These are phyloP conservation scores for Margaritispora aquatica DNA, from an alignment of 495 filamentous ascomycete genomes.

Conservation along the genomic window DNA sequence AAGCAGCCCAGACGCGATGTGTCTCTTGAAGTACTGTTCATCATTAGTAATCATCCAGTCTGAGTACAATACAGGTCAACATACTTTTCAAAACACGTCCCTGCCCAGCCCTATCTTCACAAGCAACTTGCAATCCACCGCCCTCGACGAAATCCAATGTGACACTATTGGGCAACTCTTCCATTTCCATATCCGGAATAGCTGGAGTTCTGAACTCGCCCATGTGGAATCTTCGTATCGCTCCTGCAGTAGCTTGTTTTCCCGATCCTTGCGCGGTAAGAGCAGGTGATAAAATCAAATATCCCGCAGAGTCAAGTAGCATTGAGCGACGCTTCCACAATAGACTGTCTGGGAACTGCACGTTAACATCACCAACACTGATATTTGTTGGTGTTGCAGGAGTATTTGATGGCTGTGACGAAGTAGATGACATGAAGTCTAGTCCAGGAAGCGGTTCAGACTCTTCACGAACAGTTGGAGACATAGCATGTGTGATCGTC, in stretches of 20 bases:
- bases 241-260: conserved; percentile 36
- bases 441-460: conserved; percentile 33
- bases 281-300: conserved; percentile 48
- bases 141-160: conserved; percentile 78
- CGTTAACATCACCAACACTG: conserved; percentile 80
- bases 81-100: conserved; percentile 59
- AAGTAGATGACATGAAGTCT: conserved; percentile 19
- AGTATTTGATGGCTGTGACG: conserved; percentile 26
- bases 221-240: conserved; percentile 68
- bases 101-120: conserved; percentile 72
- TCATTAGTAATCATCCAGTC: conserved; percentile 14
- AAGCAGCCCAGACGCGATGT: conserved; percentile 35
- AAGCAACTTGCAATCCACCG: conserved; percentile 79
- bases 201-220: conserved; percentile 72
- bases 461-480: conserved; percentile 59
- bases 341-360: conserved; percentile 88
- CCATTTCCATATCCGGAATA: conserved; percentile 77
- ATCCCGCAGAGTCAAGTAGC: conserved; percentile 69
- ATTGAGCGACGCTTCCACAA: conserved; percentile 88
- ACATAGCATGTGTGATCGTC: conserved; percentile 49
- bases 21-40: conserved; percentile 40
- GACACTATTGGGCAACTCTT: conserved; percentile 85
- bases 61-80: conserved; percentile 22
- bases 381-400: conserved; percentile 39
- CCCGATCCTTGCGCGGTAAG: conserved; percentile 24